Base-by-base conservation (phyloP, 2,329 filamentous ascomycete species). In the Calonectria pauciramosa region DNA sequence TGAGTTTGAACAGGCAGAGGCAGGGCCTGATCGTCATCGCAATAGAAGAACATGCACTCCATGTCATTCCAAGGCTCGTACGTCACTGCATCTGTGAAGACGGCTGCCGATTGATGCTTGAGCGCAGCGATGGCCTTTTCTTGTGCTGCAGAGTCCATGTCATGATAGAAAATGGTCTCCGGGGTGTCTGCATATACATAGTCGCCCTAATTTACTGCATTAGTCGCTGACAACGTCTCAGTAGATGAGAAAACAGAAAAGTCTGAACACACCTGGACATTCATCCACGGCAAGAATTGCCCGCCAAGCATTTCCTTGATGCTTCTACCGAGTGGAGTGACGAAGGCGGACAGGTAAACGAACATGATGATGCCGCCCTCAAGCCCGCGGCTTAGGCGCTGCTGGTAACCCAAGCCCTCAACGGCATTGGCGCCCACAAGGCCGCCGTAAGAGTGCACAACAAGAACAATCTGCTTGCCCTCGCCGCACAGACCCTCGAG, bases 371-470 rank as follows among this genome's bases (percentile, higher is more conserved):
- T 83, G 9, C 87, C 86, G 0, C 87, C 87, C 7, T 80, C 70
- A 64, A 84, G 75, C 1, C 84, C 86, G 1, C 78, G 77, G 0
- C 72, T 75, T 34, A 78, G 74, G 11, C 86, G 82, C 26, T 84
- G 77, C 44, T 80, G 80, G 63, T 85, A 83, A 3, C 83, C 82
- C 1, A 86, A 78, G 0, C 84, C 85, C 16, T 80, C 75, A 11
- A 88, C 77, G 0, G 85, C 87, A 59, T 84, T 84, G 34, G 82
- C 81, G 10, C 82, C 84, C 2, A 87, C 80, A 1, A 86, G 79
- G 18, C 87, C 87, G n/a, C 85, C 84, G 80, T 87, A 88, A 3
- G 85, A 88, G 75, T 89, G 87, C 6, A 84, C 81, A 7, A 86
- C 77, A 2, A 89, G 82, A 0, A 88, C 77, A 18, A 89, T 83